phyloP scores from a whole-genome alignment of 2,329 filamentous ascomycete genomes.

The Emergomyces orientalis region DNA sequence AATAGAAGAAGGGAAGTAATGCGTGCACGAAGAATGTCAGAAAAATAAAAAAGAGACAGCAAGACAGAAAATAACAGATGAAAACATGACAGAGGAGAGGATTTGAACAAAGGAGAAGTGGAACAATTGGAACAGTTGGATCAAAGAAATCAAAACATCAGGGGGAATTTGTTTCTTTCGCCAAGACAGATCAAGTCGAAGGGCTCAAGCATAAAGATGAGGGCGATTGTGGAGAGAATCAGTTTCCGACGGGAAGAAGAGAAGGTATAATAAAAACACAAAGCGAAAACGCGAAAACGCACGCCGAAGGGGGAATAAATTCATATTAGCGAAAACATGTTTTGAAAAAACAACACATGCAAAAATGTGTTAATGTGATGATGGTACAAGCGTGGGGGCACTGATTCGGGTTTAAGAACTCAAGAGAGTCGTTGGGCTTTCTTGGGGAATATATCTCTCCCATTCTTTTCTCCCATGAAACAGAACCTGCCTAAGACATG shows the following conservation, averaged over 20 bases:
- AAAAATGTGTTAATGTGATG: not conserved
- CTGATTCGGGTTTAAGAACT: not conserved
- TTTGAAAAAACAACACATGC: not conserved
- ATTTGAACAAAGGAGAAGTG: not conserved
- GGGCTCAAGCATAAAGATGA: not conserved
- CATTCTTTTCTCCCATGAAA: not conserved
- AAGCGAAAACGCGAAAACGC: not conserved
- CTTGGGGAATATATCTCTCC: not conserved
- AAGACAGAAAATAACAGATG: not conserved
- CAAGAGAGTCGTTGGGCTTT: not conserved
- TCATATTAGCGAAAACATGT: constrained; percentile 2
- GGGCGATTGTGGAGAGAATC: not conserved
- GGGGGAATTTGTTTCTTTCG: not conserved
- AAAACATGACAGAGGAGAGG: not conserved
- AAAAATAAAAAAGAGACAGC: constrained; percentile 6
- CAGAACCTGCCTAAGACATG: too few relatives aligned
- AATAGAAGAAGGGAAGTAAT: constrained; percentile 2
- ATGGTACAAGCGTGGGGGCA: not conserved
- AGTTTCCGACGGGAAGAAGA: not conserved
- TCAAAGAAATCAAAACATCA: not conserved
- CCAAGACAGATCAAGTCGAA: not conserved
- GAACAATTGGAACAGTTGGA: not conserved
- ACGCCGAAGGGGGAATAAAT: constrained; percentile 1
- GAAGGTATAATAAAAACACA: not conserved
- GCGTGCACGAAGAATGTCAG: constrained; percentile 1